These are phyloP conservation scores for Mycena polygramma DNA, from an alignment of 768 basidiomycete genomes.

Conservation along the genomic window DNA sequence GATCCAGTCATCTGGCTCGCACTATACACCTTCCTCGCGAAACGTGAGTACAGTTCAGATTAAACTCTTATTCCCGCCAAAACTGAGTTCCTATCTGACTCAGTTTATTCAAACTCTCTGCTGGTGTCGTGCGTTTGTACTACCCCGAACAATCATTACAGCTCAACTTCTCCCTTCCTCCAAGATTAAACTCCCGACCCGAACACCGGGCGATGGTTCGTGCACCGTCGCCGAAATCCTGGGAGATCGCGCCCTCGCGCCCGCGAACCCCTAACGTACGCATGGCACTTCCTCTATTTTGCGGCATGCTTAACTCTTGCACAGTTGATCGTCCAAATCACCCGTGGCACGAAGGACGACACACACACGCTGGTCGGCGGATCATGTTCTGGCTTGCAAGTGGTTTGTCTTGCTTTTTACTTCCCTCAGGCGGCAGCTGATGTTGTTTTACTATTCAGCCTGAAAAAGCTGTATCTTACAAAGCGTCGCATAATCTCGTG, in stretches of 20 bases:
- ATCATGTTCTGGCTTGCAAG: constrained; percentile 4
- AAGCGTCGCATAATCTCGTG: constrained; percentile 2
- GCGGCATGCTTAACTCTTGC: background rate
- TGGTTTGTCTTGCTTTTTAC: background rate
- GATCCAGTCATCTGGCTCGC: constrained; percentile 48
- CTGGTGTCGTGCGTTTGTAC: constrained; percentile 30
- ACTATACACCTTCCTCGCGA: constrained; percentile 48
- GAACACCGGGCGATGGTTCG: constrained; percentile 14
- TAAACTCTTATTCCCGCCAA: no score
- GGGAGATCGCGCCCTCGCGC: constrained; percentile 14
- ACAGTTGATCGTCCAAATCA: constrained; percentile 25
- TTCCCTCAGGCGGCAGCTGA: background rate
- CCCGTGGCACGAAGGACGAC: constrained; percentile 10
- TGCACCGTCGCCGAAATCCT: constrained; percentile 22
- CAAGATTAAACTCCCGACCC: constrained; percentile 28
- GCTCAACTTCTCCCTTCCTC: background rate
- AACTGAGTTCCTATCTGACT: background rate
- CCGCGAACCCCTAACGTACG: constrained; percentile 4
- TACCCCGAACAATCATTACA: background rate
- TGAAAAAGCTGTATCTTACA: constrained; percentile 21
- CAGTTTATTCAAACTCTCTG: constrained; percentile 37
- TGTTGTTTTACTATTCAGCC: constrained; percentile 7
- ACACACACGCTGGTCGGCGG: background rate
- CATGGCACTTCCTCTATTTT: background rate
- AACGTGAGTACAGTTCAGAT: constrained; percentile 40